Evolutionary conservation across 768 basidiomycete genomes (phyloP).

Genomic region (Imleria badia): DNA sequence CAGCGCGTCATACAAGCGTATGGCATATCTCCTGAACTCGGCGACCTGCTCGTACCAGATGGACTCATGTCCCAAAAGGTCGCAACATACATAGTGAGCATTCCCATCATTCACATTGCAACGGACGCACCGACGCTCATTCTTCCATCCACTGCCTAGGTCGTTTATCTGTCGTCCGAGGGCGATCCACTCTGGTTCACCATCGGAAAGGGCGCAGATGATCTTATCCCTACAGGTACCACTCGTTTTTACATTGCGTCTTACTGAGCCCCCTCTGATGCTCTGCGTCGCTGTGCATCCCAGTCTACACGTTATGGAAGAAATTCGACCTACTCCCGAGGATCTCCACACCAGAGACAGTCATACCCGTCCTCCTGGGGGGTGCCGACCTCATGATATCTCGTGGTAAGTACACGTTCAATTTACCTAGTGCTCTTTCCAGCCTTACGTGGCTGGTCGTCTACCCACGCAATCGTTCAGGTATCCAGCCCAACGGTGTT

Average conservation of each 20-base stretch:
- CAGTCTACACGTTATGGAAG: conserved; percentile 83
- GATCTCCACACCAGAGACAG: conserved; percentile 67
- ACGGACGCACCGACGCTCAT: not conserved
- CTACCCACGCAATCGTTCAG: conserved; percentile 49
- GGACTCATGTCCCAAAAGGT: conserved; percentile 70
- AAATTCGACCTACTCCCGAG: conserved; percentile 64
- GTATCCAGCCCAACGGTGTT: conserved; percentile 39
- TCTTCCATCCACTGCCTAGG: conserved; percentile 36
- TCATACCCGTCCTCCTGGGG: conserved; percentile 66
- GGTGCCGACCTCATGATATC: conserved; percentile 92
- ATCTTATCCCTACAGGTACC: conserved; percentile 70
- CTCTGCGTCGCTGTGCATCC: too few relatives aligned
- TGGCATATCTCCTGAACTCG: conserved; percentile 51
- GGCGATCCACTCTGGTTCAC: conserved; percentile 82
- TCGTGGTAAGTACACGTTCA: conserved; percentile 53
- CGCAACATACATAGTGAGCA: conserved; percentile 56
- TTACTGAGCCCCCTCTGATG: too few relatives aligned
- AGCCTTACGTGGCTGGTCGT: not conserved
- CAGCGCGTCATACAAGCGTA: conserved; percentile 55
- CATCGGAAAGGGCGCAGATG: conserved; percentile 62
- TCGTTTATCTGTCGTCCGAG: conserved; percentile 59
- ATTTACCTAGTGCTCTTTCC: not conserved
- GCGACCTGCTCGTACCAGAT: conserved; percentile 71
- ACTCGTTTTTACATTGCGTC: not conserved
- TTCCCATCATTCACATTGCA: not conserved